Evolutionary conservation across 331 rosid genomes (phyloP).

Genomic region (Dryas integrifolia): DNA sequence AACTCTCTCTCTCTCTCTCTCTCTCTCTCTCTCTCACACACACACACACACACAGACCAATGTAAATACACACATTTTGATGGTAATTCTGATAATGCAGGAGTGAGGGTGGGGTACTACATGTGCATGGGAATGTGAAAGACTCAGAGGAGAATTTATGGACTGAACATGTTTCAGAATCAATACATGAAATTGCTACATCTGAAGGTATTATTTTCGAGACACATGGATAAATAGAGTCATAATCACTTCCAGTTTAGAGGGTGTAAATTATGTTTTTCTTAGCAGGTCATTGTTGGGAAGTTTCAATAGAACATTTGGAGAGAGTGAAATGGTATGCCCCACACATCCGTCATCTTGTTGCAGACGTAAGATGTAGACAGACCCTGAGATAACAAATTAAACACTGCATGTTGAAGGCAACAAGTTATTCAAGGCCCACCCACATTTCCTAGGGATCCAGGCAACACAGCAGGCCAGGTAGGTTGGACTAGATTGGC

Average conservation of each 20-base stretch:
- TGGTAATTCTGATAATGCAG: slow-evolving; percentile 42
- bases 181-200: slow-evolving; percentile 59
- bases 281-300: slow-evolving; percentile 73
- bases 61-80: not conserved
- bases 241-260: not conserved
- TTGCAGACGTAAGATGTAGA: slow-evolving; percentile 76
- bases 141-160: slow-evolving; percentile 68
- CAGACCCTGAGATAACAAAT: slow-evolving; percentile 30
- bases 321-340: slow-evolving; percentile 97
- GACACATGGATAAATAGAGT: not conserved
- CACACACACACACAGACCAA: not conserved
- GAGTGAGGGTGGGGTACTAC: slow-evolving; percentile 77
- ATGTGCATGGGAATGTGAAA: slow-evolving; percentile 76
- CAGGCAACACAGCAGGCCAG: not conserved
- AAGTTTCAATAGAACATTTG: slow-evolving; percentile 60
- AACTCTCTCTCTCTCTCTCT: not conserved
- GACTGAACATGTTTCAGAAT: slow-evolving; percentile 50
- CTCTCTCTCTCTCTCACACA: not conserved
- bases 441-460: not conserved
- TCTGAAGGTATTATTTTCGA: slow-evolving; percentile 61
- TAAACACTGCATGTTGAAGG: not conserved
- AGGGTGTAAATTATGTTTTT: not conserved
- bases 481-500: not conserved
- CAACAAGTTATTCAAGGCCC: not conserved
- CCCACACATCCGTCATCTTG: slow-evolving; percentile 86